These are phyloP conservation scores for Pisolithus thermaeus DNA, from an alignment of 1,284 basidiomycete species.

Conservation along the genomic window DNA sequence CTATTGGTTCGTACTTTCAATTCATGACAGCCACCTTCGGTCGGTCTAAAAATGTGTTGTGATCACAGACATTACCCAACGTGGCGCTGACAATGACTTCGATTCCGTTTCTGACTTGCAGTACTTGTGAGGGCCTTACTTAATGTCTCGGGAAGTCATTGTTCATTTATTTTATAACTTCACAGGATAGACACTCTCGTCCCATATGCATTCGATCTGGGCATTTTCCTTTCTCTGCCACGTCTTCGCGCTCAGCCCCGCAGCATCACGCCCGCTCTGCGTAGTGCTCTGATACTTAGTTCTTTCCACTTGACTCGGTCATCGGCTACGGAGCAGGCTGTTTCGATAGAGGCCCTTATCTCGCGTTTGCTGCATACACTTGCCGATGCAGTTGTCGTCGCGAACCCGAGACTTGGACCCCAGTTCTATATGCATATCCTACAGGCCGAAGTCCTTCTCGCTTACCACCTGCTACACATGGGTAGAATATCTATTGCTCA, in stretches of 20 bases:
- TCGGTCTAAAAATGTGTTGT: not conserved
- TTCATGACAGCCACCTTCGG: not conserved
- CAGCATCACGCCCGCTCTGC: slow-evolving; percentile 28
- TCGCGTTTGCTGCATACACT: slow-evolving; percentile 27
- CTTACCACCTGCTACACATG: slow-evolving; percentile 37
- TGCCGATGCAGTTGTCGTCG: slow-evolving; percentile 13
- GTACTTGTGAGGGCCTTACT: not conserved
- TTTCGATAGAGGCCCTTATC: slow-evolving; percentile 25
- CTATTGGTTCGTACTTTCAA: not conserved
- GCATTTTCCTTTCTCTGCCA: slow-evolving; percentile 29
- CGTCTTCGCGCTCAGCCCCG: slow-evolving; percentile 24
- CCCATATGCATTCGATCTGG: slow-evolving; percentile 22
- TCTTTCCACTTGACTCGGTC: slow-evolving; percentile 27
- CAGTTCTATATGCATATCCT: slow-evolving; percentile 37
- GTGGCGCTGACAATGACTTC: not conserved
- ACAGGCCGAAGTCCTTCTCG: slow-evolving; percentile 42
- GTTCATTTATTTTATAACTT: not conserved
- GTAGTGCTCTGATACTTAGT: slow-evolving; percentile 33
- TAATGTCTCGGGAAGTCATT: not conserved
- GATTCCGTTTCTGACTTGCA: not conserved
- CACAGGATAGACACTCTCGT: slow-evolving; percentile 16
- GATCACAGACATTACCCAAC: not conserved
- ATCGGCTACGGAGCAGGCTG: slow-evolving; percentile 12
- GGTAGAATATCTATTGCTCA: slow-evolving; percentile 39
- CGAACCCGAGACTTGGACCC: slow-evolving; percentile 16